Percentiles rank a stretch among this genome's conserved stretches.
Conservation (phyloP, 2,329 filamentous ascomycete genomes). For the Penicillium vulpinum region DNA sequence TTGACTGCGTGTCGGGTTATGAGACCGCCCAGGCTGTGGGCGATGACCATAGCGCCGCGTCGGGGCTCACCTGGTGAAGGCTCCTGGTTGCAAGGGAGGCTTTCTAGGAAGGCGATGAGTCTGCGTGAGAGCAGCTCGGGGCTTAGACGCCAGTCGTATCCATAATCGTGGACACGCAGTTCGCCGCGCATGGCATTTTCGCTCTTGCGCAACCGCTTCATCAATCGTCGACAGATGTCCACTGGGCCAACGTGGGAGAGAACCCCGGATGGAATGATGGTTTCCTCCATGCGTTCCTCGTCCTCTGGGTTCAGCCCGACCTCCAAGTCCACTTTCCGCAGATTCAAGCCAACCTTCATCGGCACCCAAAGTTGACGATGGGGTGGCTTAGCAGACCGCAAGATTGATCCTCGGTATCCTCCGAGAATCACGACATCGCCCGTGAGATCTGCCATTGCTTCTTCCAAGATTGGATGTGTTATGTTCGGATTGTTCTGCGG, state of each 20-base stretch:
- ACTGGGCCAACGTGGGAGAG: conserved; percentile 89
- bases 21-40: conserved; percentile 81
- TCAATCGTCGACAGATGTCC: conserved; percentile 79
- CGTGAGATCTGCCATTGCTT: conserved; percentile 66
- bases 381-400: conserved; percentile 77
- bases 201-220: conserved; percentile 73
- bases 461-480: conserved; percentile 52
- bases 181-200: conserved; percentile 71
- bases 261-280: conserved; percentile 83
- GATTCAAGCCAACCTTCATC: conserved; percentile 86
- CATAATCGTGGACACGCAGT: conserved; percentile 82
- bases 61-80: conserved; percentile 51
- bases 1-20: conserved; percentile 90
- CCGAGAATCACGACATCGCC: conserved; percentile 88
- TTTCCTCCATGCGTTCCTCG: conserved; percentile 77
- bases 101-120: conserved; percentile 71
- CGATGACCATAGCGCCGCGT: conserved; percentile 76
- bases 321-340: conserved; percentile 88
- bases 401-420: conserved; percentile 85
- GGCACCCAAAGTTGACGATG: conserved; percentile 92
- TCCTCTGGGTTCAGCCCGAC: conserved; percentile 79
- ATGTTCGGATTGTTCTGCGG: conserved; percentile 29
- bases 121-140: conserved; percentile 71
- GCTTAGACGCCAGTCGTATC: conserved; percentile 91
- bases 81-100: conserved; percentile 67